A percentile compares a stretch with the other conserved stretches of the same genome.
Conservation (phyloP, 2,329 filamentous ascomycete genomes). For the Cercospora canescens region DNA sequence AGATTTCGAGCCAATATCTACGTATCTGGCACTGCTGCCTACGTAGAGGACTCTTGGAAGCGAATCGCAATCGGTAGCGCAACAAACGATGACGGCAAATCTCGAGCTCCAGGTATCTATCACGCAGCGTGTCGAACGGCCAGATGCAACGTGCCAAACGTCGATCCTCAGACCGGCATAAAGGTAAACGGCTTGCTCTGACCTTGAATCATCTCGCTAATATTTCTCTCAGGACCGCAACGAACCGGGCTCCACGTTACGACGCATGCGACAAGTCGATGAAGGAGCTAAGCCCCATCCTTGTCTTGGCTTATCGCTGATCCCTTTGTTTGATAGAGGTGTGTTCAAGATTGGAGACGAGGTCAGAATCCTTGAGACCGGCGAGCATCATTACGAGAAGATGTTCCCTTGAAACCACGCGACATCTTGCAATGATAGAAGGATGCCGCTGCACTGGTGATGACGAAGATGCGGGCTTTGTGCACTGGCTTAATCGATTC, state of each 20-base stretch:
- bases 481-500: no score
- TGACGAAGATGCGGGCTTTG: no score
- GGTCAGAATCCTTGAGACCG: conserved; percentile 33
- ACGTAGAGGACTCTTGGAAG: conserved; percentile 71
- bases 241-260: conserved; percentile 35
- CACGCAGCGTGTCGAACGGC: conserved; percentile 65
- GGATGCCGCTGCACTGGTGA: neutral
- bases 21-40: conserved; percentile 62
- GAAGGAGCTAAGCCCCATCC: conserved; percentile 34
- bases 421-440: neutral
- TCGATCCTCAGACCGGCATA: conserved; percentile 62
- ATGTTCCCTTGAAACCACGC: conserved; percentile 23
- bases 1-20: conserved; percentile 75
- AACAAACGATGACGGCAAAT: neutral
- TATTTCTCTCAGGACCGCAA: conserved; percentile 27
- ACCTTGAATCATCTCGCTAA: neutral
- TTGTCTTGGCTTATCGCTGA: conserved; percentile 36
- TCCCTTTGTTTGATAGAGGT: conserved; percentile 33
- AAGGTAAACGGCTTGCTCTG: conserved; percentile 5
- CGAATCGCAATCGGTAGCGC: conserved; percentile 50
- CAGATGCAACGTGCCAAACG: conserved; percentile 71
- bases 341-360: conserved; percentile 34
- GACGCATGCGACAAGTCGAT: conserved; percentile 32
- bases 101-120: conserved; percentile 38
- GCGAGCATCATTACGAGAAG: conserved; percentile 35